Evolutionary conservation across 2,329 filamentous ascomycete genomes (phyloP), one percentile per base, ranked within the genome.

Genomic region (Chaetomium globosum): DNA sequence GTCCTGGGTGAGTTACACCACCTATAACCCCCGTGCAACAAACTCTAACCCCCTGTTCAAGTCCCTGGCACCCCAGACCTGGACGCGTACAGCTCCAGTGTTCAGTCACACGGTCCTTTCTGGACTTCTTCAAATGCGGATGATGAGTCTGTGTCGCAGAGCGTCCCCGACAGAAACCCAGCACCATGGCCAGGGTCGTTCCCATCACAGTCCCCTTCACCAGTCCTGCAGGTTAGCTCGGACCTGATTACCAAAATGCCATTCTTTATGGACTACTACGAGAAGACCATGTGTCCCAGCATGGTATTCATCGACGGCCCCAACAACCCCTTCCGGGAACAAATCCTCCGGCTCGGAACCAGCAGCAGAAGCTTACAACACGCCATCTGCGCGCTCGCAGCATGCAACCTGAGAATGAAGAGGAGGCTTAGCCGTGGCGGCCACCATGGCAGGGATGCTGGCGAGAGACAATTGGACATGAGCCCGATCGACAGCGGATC

Each of bases 231-330:
- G 74, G 79, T 85, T 80, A 82, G 81, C 83, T 74, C 85, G 75
- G 80, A 89, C 76, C 80, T 91, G 72, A 87, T 91, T 67, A 87
- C 89, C 65, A 90, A 92, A 74, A 89, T 96, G 80, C 89, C 90
- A 70, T 96, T 90, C 77, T 89, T 97, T 74, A 89, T 97, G 81
- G 90, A 96, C 75, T 97, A 97, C 78, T 97, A 96, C 78, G 89
- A 93, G 74, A 93, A 92, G 76, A 91, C 92, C 74, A 93, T 98
- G 80, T 95, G 93, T 70, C 91, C 92, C 5, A 92, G 92, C 65
- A 91, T 97, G 77, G 93, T 97, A 59, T 91, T 93, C 70, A 93
- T 97, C 75, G 94, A 98, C 75, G 89, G 89, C 12, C 89, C 91
- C 1, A 84, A 83, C 68, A 97, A 97, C 75, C 94, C 94, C 1